Percentiles rank a stretch among this genome's conserved stretches.
Conservation (phyloP, 257 asterid species). For the Echium plantagineum region DNA sequence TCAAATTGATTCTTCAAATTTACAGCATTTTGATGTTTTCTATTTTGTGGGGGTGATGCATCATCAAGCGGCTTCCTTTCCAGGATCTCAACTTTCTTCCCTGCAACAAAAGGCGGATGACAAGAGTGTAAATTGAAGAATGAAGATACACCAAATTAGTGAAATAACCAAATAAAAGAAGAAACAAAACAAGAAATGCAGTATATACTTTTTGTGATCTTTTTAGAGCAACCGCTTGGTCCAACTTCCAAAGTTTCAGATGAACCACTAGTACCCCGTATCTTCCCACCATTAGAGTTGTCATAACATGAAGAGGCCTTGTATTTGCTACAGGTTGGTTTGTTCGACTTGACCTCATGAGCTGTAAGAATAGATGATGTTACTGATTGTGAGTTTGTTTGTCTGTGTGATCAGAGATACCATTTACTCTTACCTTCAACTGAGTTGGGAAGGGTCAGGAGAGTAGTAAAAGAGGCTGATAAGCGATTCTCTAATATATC, state of each 20-base stretch:
- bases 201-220: constrained; percentile 41
- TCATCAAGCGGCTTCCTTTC: constrained; percentile 49
- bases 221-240: constrained; percentile 19
- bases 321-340: constrained; percentile 20
- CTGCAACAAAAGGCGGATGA: constrained; percentile 26
- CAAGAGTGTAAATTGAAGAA: constrained; percentile 1
- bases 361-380: constrained; percentile 8
- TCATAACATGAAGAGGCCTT: constrained; percentile 16
- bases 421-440: not conserved
- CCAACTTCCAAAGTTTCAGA: constrained; percentile 20
- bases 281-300: constrained; percentile 23
- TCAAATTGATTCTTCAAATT: constrained; percentile 34
- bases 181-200: constrained; percentile 8
- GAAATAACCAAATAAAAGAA: constrained; percentile 6
- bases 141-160: constrained; percentile 3
- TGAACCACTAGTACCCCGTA: constrained; percentile 21
- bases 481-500: constrained; percentile 19
- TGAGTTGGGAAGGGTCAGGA: constrained; percentile 24
- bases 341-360: constrained; percentile 26
- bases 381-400: not conserved
- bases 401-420: not conserved
- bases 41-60: constrained; percentile 27
- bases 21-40: constrained; percentile 40
- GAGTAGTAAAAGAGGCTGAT: constrained; percentile 20
- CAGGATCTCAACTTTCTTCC: constrained; percentile 32